A percentile compares a stretch with the other conserved stretches of the same genome.
phyloP scores from a whole-genome alignment of 2,329 filamentous ascomycete genomes.

The Pseudogymnoascus sp. region DNA sequence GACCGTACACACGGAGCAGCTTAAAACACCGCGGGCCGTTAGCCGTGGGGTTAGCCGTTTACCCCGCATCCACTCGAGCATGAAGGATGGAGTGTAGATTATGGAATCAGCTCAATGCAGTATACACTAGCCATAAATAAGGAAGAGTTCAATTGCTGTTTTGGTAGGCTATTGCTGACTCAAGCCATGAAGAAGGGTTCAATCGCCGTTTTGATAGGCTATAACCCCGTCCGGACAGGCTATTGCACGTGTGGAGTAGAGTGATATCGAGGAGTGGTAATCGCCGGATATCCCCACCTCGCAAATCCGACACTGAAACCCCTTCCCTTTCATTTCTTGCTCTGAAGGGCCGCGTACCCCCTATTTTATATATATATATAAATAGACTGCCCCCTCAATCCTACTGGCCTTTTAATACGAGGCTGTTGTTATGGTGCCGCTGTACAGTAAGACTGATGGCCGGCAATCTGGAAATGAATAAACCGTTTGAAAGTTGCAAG shows the following conservation, averaged over 20 bases:
- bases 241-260: too few species aligned
- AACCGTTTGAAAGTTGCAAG: background rate
- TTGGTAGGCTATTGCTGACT: too few species aligned
- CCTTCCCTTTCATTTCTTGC: background rate
- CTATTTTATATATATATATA: background rate
- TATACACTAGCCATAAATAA: too few species aligned
- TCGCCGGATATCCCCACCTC: too few species aligned
- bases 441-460: background rate
- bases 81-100: too few species aligned
- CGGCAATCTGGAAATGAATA: background rate
- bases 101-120: too few species aligned
- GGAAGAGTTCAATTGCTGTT: too few species aligned
- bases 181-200: too few species aligned
- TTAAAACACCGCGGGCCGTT: background rate
- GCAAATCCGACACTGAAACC: too few species aligned
- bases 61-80: background rate
- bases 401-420: background rate
- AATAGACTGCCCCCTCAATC: background rate
- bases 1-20: background rate
- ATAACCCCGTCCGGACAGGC: too few species aligned
- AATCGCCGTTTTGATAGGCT: too few species aligned
- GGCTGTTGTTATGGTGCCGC: background rate
- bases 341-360: background rate
- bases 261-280: too few species aligned
- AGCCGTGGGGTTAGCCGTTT: background rate